Base-by-base conservation (phyloP, 2,329 filamentous ascomycete genomes). In the Zymoseptoria ardabiliae region DNA sequence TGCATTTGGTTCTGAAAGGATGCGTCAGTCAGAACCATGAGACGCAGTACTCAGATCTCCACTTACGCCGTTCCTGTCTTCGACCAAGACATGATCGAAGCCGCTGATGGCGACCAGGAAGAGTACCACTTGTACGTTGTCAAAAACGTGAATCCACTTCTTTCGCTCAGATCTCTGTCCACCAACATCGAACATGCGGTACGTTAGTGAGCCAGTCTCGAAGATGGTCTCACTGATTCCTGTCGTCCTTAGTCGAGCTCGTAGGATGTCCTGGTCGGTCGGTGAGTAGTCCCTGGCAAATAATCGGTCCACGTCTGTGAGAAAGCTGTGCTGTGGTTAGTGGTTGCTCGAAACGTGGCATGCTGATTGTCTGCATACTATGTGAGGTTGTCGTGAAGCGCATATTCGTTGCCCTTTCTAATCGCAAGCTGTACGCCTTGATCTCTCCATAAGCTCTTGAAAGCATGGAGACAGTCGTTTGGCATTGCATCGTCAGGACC, bases 141-240 rank as follows among this genome's bases (percentile, higher is more conserved):
- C 91, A 72, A 96, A 96, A 72, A 91, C 94, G 74, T 96, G 91
- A 64, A 96, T 96, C 91, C 91, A 96, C 80, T 96, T 96, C 82
- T 96, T 96, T 63, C 91, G 88, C 76, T 96, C 91, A 25, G 91
- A 96, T 68, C 91, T 82, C 73, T 96, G 91, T 59, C 91, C 91
- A 73, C 91, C 91, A 53, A 96, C 91, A 70, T 96, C 91, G 75
- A 96, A 96, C 91, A 97, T 97, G 69, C 91, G 88, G 77, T 97
- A 97, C 64, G 91, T 96, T 69, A 97, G 83, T 70, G 93, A 88
- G 62, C 91, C 91, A 13, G 96, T 82, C 73, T 96, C 91, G 74
- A 97, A 97, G 63, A 93, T 84, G 2, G 92, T 96, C 75, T 97
- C 93, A 55, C 90, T 97, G 69, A 97, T 97, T 68, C 93, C 93